Base-by-base conservation (phyloP, 2,329 filamentous ascomycete species). In the Juglanconis oblonga region DNA sequence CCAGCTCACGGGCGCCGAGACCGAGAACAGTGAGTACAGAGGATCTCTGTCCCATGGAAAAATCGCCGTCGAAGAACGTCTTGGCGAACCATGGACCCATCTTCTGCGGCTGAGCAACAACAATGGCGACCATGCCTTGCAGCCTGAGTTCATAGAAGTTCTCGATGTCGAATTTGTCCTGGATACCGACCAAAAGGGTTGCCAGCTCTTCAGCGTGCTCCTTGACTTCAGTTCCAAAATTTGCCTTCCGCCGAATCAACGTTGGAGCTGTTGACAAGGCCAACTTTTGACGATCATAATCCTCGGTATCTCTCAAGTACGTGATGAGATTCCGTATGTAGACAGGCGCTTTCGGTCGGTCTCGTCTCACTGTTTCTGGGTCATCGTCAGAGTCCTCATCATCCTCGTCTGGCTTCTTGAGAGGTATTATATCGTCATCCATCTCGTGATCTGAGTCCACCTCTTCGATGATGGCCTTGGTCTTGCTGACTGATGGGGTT, bases 311-410 rank as follows among this genome's bases (percentile, higher is more conserved):
- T 52, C 90, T 84, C 3, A 99, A 80, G 68, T 88, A 93, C 7
- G 80, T 72, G 57, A 98, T 87, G 10, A 98, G 81, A 67, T 96
- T 92, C 50, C 92, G 87, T 62, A 97, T 89, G 68, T 98, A 98
- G 1, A 99, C 92, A 1, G 95, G 95, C 0, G 92, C 84, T 60
- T 85, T 89, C 29, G 89, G 85, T 67, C 95, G 97, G 73, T 95
- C 87, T 13, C 93, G 84, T 59, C 90, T 88, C 52, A 98, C 83
- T 17, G 97, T 78, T 0, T 92, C 96, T 5, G 95, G 88, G 67
- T 99, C 96, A 42, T 97, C 93, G 59, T 97, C 92, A 0, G 92
- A 94, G 70, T 99, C 95, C 70, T 96, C 91, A 0, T 87, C 83
- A 66, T 99, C 95, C 1, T 90, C 92, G 68, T 92, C 91, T 0